Base-by-base conservation (phyloP, 108 stramenopile genomes). In the Epipyxis sp. region DNA sequence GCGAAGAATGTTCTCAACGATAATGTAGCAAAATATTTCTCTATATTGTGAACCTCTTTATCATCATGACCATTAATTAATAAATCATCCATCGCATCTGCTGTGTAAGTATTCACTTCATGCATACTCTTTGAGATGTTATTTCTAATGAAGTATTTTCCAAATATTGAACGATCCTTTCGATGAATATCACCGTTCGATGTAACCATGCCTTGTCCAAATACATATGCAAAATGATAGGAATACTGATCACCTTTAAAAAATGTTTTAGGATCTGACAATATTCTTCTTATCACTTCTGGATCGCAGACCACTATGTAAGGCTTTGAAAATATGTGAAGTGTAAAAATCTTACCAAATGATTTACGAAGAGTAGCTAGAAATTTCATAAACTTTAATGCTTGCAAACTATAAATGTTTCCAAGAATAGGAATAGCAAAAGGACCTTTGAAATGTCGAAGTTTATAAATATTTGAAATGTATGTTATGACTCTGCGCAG, bases 191-290 rank as follows among this genome's bases (percentile, higher is more conserved):
- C 76, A 59, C 44, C 61, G 13, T 65, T 77, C 58, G 76, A 77
- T 13, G 76, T 77, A 1, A 77, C 76, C 29, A 77, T 25, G 20
- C 76, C 76, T 37, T 59, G 58, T n/a, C 76, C 76, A 59, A 77
- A 77, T 32, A 77, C 10, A 3, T 2, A n/a, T 1, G 27, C 25
- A 20, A 77, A 77, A 1, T 57, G 16, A 25, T 43, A 54, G 6
- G 59, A 59, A 59, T 77, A 77, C 59, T 84, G 80, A 40, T 13
- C 0, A n/a, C 78, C 78, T 69, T 83, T 83, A 37, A 34, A 27
- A 27, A 83, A 82, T 37, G 44, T n/a, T 29, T 57, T 43, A 46
- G 37, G 1, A 32, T 79, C 78, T 0, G 44, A 32, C 40, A 83
- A 78, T 1, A 83, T 50, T 29, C 62, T 40, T 1, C 69, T 20